These are phyloP conservation scores for Debaryomyces hansenii DNA, from an alignment of 805 yeast genomes.

Conservation along the genomic window DNA sequence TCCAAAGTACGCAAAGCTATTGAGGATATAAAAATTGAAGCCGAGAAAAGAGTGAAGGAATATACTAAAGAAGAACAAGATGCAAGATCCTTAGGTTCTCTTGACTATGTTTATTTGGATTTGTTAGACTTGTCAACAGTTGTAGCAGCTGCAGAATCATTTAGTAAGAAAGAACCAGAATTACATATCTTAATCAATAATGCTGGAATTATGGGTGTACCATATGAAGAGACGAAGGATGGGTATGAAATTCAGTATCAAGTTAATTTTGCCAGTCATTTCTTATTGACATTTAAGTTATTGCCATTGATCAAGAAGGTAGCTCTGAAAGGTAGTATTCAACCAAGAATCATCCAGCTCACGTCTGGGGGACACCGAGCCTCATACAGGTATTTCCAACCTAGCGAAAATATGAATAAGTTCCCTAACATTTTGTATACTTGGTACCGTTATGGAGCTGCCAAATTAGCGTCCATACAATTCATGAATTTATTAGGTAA, in stretches of 20 bases:
- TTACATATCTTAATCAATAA: conserved; percentile 38
- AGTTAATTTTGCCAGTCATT: conserved; percentile 36
- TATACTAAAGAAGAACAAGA: conserved; percentile 10
- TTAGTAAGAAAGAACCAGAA: conserved; percentile 21
- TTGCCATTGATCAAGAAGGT: conserved; percentile 25
- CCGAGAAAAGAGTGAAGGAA: conserved; percentile 18
- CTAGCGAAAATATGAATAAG: conserved; percentile 20
- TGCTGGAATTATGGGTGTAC: conserved; percentile 45
- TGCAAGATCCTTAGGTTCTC: conserved; percentile 45
- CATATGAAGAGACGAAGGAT: conserved; percentile 34
- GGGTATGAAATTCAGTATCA: conserved; percentile 42
- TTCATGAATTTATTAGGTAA: conserved; percentile 25
- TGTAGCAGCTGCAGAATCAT: conserved; percentile 24
- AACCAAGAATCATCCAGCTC: conserved; percentile 32
- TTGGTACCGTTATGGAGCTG: conserved; percentile 36
- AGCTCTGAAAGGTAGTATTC: conserved; percentile 10
- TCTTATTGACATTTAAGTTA: conserved; percentile 31
- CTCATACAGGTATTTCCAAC: conserved; percentile 22
- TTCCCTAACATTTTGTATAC: conserved; percentile 25
- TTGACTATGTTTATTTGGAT: conserved; percentile 56
- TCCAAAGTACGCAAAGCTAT: conserved; percentile 32
- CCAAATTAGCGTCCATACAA: conserved; percentile 36
- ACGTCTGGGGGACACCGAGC: conserved; percentile 34
- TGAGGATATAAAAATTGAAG: conserved; percentile 32
- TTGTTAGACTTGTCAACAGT: conserved; percentile 38